Conservation (phyloP, 129 eudicot genomes). For the Artemisia argyi region DNA sequence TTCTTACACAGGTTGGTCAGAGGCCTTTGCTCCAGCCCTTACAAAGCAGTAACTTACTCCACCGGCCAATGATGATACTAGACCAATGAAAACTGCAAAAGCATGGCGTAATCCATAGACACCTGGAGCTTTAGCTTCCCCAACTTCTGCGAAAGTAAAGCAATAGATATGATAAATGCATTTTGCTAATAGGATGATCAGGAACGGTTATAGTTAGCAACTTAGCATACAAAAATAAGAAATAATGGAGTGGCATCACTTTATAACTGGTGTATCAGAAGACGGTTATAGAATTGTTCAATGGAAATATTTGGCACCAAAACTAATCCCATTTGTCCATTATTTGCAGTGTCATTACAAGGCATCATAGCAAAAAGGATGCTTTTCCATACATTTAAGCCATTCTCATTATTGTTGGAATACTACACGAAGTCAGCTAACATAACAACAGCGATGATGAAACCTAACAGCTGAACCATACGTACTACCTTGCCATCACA, state of each 20-base stretch:
- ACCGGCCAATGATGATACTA: constrained; percentile 58
- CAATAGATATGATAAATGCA: background rate
- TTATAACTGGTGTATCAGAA: background rate
- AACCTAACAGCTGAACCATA: no score
- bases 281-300: background rate
- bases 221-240: background rate
- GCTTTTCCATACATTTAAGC: no score
- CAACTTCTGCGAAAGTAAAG: constrained; percentile 34
- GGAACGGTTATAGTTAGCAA: constrained; percentile 4
- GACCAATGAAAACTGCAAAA: constrained; percentile 53
- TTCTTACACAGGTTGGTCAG: constrained; percentile 79
- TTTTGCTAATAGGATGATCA: no score
- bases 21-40: constrained; percentile 74
- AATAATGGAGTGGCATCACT: constrained; percentile 1
- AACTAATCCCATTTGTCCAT: background rate
- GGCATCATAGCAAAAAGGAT: no score
- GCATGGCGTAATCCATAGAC: constrained; percentile 37
- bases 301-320: background rate
- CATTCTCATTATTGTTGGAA: no score
- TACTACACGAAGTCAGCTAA: no score
- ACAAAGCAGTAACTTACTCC: constrained; percentile 65
- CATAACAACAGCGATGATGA: no score
- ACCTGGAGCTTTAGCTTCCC: constrained; percentile 29
- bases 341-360: background rate
- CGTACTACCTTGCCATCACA: no score